phyloP scores from a whole-genome alignment of 805 yeast genomes.

The Zygosaccharomyces siamensis region DNA sequence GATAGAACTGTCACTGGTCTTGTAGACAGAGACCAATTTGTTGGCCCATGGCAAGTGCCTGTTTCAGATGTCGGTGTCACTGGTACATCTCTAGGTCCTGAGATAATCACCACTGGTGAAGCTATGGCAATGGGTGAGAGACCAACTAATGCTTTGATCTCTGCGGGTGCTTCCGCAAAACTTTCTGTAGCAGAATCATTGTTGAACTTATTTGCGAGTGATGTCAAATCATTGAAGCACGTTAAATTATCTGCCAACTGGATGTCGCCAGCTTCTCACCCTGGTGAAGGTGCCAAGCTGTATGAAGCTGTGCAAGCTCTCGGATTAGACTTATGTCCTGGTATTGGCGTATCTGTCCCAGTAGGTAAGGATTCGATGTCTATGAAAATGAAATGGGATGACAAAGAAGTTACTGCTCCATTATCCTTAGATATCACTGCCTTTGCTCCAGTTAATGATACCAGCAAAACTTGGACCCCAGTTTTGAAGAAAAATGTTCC shows the following conservation, averaged over 20 bases:
- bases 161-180: conserved; percentile 88
- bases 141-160: conserved; percentile 83
- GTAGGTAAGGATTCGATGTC: conserved; percentile 99
- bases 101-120: conserved; percentile 77
- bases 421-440: conserved; percentile 87
- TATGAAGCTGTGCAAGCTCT: conserved; percentile 97
- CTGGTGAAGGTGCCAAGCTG: conserved; percentile 90
- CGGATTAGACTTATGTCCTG: conserved; percentile 92
- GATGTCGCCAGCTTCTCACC: conserved; percentile 97
- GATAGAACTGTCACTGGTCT: conserved; percentile 97
- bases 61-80: conserved; percentile 98
- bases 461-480: conserved; percentile 95
- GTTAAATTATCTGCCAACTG: conserved; percentile 94
- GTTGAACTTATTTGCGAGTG: conserved; percentile 84
- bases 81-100: conserved; percentile 78
- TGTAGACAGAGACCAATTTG: conserved; percentile 96
- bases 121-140: conserved; percentile 97
- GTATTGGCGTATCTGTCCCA: conserved; percentile 84
- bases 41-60: conserved; percentile 99
- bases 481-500: conserved; percentile 49
- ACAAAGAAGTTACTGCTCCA: conserved; percentile 93
- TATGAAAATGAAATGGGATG: conserved; percentile 97
- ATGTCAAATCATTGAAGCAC: conserved; percentile 65
- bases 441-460: conserved; percentile 79
- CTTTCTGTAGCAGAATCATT: conserved; percentile 94